Percentiles rank a stretch among this genome's conserved stretches.
Conservation (phyloP, 1,139 yeast species). For the Kurtzmaniella quercitrusa region DNA sequence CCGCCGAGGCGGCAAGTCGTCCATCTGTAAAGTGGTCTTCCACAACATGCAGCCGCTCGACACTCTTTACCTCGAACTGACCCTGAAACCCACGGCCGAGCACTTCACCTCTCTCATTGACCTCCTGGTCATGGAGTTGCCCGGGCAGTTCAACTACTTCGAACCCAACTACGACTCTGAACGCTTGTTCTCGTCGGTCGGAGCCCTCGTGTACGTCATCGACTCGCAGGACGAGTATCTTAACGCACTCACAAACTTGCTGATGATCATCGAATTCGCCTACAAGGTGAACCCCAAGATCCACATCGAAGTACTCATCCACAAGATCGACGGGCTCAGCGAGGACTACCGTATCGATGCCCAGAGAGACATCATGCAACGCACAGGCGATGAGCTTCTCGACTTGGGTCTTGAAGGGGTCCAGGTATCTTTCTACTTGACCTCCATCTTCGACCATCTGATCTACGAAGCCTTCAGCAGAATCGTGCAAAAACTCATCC, state of each 20-base stretch:
- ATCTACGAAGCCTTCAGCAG: slow-evolving; percentile 94
- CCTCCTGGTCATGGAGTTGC: slow-evolving; percentile 89
- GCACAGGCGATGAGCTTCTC: slow-evolving; percentile 87
- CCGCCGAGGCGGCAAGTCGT: slow-evolving; percentile 77
- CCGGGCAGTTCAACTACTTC: slow-evolving; percentile 88
- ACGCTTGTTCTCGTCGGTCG: slow-evolving; percentile 72
- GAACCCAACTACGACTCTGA: slow-evolving; percentile 83
- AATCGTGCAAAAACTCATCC: slow-evolving; percentile 84
- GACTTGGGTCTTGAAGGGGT: slow-evolving; percentile 91
- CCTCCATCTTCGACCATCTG: slow-evolving; percentile 93
- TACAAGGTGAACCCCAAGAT: slow-evolving; percentile 80
- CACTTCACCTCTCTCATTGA: slow-evolving; percentile 77
- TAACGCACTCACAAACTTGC: slow-evolving; percentile 83
- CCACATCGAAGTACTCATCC: slow-evolving; percentile 88
- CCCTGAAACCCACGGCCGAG: slow-evolving; percentile 82
- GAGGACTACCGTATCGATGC: slow-evolving; percentile 94
- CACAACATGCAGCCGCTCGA: slow-evolving; percentile 97
- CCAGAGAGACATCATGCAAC: slow-evolving; percentile 92
- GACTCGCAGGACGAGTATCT: slow-evolving; percentile 94
- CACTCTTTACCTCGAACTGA: slow-evolving; percentile 83
- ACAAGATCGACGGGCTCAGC: slow-evolving; percentile 89
- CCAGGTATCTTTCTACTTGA: slow-evolving; percentile 83
- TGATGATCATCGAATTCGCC: slow-evolving; percentile 86
- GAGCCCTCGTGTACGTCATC: slow-evolving; percentile 92
- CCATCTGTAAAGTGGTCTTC: slow-evolving; percentile 91